Conservation (phyloP, 2,329 filamentous ascomycete species). For the Zymoseptoria pseudotritici region DNA sequence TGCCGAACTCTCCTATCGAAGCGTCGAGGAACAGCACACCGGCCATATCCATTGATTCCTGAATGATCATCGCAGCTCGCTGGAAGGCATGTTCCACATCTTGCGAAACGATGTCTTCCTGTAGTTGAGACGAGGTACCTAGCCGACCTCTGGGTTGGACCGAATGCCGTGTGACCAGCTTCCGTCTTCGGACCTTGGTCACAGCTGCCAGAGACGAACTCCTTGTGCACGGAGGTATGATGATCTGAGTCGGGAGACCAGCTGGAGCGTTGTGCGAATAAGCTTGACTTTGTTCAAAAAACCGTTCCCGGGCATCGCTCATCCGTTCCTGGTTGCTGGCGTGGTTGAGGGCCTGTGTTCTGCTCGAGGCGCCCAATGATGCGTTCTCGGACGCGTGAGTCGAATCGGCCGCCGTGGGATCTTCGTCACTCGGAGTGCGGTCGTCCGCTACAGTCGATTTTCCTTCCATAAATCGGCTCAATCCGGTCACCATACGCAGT, state of each 20-base stretch:
- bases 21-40: constrained; percentile 39
- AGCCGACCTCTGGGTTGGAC: background rate
- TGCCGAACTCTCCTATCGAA: constrained; percentile 11
- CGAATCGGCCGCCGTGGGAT: background rate
- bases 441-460: constrained; percentile 21
- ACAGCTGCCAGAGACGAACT: background rate
- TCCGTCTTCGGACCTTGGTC: background rate
- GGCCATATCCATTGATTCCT: constrained; percentile 34
- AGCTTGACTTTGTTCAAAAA: background rate
- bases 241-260: background rate
- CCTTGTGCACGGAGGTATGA: background rate
- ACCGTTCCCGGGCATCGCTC: background rate
- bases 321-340: constrained; percentile 6
- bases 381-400: background rate
- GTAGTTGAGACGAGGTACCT: background rate
- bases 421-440: background rate
- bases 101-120: constrained; percentile 3
- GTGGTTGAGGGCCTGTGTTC: constrained; percentile 4
- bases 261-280: background rate
- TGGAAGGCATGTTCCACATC: constrained; percentile 2
- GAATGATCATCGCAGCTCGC: constrained; percentile 7
- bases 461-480: constrained; percentile 40
- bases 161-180: background rate
- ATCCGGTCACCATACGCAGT: constrained; percentile 47
- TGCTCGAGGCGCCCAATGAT: background rate